Base-by-base conservation (phyloP, 192 early-diverging fungal genomes). In the Helicostylum pulchrum region DNA sequence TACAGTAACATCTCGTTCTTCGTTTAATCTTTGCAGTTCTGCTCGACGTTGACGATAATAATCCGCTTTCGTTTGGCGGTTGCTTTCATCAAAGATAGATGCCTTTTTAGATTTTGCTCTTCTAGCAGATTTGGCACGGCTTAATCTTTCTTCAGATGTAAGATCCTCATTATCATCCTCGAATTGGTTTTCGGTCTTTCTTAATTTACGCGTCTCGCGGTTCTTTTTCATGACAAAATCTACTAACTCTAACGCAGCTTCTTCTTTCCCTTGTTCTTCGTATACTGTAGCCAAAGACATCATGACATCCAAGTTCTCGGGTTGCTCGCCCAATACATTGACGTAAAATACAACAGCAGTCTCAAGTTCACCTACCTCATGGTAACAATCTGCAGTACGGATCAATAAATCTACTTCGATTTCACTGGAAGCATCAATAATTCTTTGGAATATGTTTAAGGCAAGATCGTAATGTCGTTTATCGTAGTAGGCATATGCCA, bases 401-500 rank as follows among this genome's bases (percentile, higher is more conserved):
- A 72, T 72, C 75, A 85, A 82, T 9, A 74, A 44, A 30, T 71
- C 66, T 6, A 76, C 63, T 50, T 76, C 74, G 3, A 76, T 52
- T 61, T 66, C 76, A n/a, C 75, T 69, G 52, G 73, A 72, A 47
- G 51, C 70, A 46, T 77, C 70, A 17, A 83, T 62, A 42, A 85
- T 76, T 1, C 65, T 65, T 55, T 83, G 65, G 71, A 88, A 82
- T 32, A 90, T 75, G 21, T 64, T 71, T 26, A 92, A 70, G 4
- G 90, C 93, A n/a, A 73, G 65, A 12, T 80, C 75, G 70, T 82
- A 87, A 73, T 86, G 78, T 23, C 80, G 64, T 39, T 78, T 78
- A 39, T 81, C 81, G 55, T 89, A 79, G 61, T 88, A 94, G 7
- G 88, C 85, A 21, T 91, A 88, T 4, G 80, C 87, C 12, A 92